Evolutionary conservation across 441 rosid genomes (phyloP).

Genomic region (Euphorbia schlechtendalii): DNA sequence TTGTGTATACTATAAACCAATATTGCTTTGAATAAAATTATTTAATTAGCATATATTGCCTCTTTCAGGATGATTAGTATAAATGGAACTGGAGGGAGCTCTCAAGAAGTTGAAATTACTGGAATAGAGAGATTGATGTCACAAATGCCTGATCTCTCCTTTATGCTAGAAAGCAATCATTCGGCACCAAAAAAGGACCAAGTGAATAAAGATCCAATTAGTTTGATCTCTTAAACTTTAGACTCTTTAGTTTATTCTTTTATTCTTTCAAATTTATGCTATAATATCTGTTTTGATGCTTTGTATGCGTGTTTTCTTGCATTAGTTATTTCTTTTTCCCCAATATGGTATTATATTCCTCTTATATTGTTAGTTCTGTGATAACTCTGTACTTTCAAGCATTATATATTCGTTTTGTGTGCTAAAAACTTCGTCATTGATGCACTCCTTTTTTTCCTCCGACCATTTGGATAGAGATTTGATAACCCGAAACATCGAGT

Average conservation of each 20-base stretch:
- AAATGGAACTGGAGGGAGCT: conserved; percentile 23
- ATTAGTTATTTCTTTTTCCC: neutral
- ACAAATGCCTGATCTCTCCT: conserved; percentile 83
- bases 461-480: neutral
- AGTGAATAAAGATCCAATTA: conserved; percentile 17
- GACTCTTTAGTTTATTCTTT: neutral
- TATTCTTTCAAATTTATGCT: neutral
- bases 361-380: neutral
- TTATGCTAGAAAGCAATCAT: conserved; percentile 65
- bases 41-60: conserved; percentile 6
- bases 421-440: neutral
- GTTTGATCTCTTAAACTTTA: conserved; percentile 15
- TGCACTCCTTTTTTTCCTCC: neutral
- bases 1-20: neutral
- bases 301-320: neutral
- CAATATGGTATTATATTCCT: neutral
- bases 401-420: neutral
- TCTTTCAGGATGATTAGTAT: conserved; percentile 33
- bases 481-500: neutral
- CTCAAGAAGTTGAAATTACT: conserved; percentile 31
- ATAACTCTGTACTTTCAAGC: neutral
- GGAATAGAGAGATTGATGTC: conserved; percentile 47
- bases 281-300: neutral
- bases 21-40: neutral
- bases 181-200: conserved; percentile 50